These are phyloP conservation scores for Peronosclerospora sorghi DNA, from an alignment of 352 stramenopile genomes.

Conservation along the genomic window DNA sequence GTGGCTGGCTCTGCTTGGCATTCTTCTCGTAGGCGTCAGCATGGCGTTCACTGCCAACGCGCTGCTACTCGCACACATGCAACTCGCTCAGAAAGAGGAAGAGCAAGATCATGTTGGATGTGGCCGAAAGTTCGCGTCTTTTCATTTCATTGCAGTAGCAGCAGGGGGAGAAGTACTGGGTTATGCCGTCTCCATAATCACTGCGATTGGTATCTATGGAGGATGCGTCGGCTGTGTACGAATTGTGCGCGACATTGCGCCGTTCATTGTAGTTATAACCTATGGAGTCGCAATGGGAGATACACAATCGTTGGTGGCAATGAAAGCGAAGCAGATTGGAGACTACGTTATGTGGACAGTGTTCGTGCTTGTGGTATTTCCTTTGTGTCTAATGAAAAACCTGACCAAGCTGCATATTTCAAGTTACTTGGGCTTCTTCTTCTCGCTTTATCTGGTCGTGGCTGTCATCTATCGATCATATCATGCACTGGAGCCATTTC, in stretches of 20 bases:
- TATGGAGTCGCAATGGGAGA: slow-evolving; percentile 13
- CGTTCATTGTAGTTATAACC: slow-evolving; percentile 36
- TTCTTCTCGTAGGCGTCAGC: no score
- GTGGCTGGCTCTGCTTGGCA: no score
- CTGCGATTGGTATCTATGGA: slow-evolving; percentile 55
- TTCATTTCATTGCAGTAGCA: slow-evolving; percentile 50
- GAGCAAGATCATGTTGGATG: slow-evolving; percentile 31
- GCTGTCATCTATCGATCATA: slow-evolving; percentile 48
- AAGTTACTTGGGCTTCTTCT: slow-evolving; percentile 58
- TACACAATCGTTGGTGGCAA: slow-evolving; percentile 6
- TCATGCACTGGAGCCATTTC: slow-evolving; percentile 9
- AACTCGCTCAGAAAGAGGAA: slow-evolving; percentile 37
- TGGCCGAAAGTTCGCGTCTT: slow-evolving; percentile 41
- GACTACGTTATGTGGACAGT: slow-evolving; percentile 40
- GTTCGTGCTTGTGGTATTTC: slow-evolving; percentile 51
- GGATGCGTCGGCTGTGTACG: slow-evolving; percentile 60
- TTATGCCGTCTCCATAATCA: slow-evolving; percentile 56
- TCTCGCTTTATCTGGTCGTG: slow-evolving; percentile 50
- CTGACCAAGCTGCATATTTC: slow-evolving; percentile 53
- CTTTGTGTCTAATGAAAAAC: slow-evolving; percentile 61
- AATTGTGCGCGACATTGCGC: slow-evolving; percentile 55
- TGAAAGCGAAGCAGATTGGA: slow-evolving; percentile 15
- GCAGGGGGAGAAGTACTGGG: slow-evolving; percentile 38
- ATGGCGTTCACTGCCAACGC: slow-evolving; percentile 42
- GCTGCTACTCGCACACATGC: slow-evolving; percentile 46